phyloP scores from a whole-genome alignment of 768 basidiomycete species.

The Hygrocybe punicea region DNA sequence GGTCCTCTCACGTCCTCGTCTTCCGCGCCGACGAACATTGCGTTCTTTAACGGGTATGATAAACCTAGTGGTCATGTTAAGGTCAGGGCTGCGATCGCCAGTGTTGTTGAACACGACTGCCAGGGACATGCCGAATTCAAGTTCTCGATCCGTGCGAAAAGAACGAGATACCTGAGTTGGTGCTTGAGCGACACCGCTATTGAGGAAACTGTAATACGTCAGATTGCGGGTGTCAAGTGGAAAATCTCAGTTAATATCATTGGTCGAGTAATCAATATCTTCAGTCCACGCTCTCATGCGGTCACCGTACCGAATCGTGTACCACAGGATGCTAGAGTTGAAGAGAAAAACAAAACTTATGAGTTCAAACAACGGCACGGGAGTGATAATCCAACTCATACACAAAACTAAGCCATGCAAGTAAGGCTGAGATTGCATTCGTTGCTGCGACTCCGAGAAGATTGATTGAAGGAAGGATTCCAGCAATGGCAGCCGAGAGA shows the following conservation, averaged over 20 bases:
- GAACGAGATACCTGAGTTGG: no score
- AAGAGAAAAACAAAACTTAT: background rate
- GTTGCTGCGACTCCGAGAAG: slow-evolving; percentile 50
- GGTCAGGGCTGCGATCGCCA: no score
- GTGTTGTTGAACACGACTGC: no score
- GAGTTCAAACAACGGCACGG: background rate
- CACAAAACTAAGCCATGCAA: slow-evolving; percentile 52
- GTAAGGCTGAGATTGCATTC: slow-evolving; percentile 43
- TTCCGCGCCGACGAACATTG: no score
- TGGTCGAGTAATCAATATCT: slow-evolving; percentile 49
- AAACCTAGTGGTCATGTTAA: no score
- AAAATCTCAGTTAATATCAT: slow-evolving; percentile 31
- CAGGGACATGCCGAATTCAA: no score
- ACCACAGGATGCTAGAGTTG: slow-evolving; percentile 45
- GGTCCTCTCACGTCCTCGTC: no score
- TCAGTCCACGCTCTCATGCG: slow-evolving; percentile 56
- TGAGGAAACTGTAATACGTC: no score
- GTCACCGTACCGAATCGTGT: slow-evolving; percentile 54
- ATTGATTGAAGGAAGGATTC: slow-evolving; percentile 53
- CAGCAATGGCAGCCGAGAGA: slow-evolving; percentile 42
- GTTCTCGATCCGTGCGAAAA: no score
- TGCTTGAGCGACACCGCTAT: no score
- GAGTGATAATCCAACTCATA: slow-evolving; percentile 30
- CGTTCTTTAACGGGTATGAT: no score
- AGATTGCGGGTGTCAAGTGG: background rate